These are phyloP conservation scores for Boletus pseudo-olivaceus DNA, from an alignment of 768 basidiomycete genomes.

Conservation along the genomic window DNA sequence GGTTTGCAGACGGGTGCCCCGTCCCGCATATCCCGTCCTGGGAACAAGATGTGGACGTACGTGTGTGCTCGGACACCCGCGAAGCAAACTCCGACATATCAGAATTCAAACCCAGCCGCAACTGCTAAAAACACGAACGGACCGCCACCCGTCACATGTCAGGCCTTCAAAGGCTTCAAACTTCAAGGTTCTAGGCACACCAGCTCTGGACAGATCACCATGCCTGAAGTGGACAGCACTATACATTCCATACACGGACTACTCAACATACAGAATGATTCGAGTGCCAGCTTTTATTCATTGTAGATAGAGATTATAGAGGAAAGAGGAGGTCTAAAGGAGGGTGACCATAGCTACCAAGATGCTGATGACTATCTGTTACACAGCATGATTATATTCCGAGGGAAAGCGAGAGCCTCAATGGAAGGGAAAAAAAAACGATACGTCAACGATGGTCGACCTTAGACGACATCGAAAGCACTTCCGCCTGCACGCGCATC, in stretches of 20 bases:
- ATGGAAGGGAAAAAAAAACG: background rate
- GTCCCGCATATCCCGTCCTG: slow-evolving; percentile 5
- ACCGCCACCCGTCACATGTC: too few species aligned
- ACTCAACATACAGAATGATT: slow-evolving; percentile 2
- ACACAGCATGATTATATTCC: slow-evolving; percentile 16
- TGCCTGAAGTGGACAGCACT: background rate
- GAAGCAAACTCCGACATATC: slow-evolving; percentile 5
- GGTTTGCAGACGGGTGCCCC: background rate
- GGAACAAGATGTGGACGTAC: background rate
- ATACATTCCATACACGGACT: background rate
- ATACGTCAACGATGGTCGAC: background rate
- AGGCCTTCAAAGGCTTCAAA: too few species aligned
- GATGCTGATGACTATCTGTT: slow-evolving; percentile 20
- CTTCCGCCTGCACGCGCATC: slow-evolving; percentile 58
- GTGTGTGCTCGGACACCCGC: background rate
- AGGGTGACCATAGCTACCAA: slow-evolving; percentile 14
- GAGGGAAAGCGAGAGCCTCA: background rate
- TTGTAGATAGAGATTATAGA: slow-evolving; percentile 18
- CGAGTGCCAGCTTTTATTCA: slow-evolving; percentile 12
- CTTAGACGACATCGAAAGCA: slow-evolving; percentile 52
- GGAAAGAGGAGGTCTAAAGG: slow-evolving; percentile 14
- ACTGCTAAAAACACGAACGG: too few species aligned
- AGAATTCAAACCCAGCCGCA: background rate
- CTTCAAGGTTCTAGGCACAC: background rate
- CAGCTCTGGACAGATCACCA: background rate